Evolutionary conservation across 2,329 filamentous ascomycete genomes (phyloP), one percentile per base, ranked within the genome.

Genomic region (Stagonosporopsis vannaccii): DNA sequence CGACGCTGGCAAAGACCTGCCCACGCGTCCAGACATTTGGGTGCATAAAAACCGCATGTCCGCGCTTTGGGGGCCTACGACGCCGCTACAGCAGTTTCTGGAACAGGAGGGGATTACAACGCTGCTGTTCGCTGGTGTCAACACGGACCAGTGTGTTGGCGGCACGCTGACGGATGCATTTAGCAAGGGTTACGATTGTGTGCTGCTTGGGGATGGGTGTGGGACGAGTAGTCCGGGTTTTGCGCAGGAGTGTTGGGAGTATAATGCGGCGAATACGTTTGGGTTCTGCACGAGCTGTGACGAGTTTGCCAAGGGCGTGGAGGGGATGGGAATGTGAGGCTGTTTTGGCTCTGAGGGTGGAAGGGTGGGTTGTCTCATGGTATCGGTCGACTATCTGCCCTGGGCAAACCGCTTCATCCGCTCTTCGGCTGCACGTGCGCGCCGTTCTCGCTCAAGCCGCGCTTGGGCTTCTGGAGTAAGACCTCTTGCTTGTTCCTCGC

Each of bases 361-460:
- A 17, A 19, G 35, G 35, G 17, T 20, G 11, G 3, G 35, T 37
- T 37, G 35, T 8, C 19, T 25, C 15, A 13, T 40, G 12, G 20
- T 40, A 15, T 25, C 3, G 22, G 6, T 40, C 1, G 3, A 25
- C 45, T 49, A 58, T n/a, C 9, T 53, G 28, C 68, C 69, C 45
- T 71, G 65, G 4, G 53, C 53, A 60, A 75, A 65, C 68, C 84
- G 83, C 77, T 84, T 87, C 57, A 97, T 83, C 71, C 94, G 86
- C 79, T 94, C 93, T 77, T 98, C 95, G 0, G 93, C 94, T 8
- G 95, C 95, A 67, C 94, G 86, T 4, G 95, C 95, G 70, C 94
- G 88, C 66, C 92, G 83, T 78, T 99, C 95, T 65, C 95, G 82
- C 75, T 98, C 95, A 50, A 98, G 76, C 72, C 85, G 87, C 84